These are phyloP conservation scores for Choanephora cucurbitarum DNA, from an alignment of 371 early-diverging fungal species.

Conservation along the genomic window DNA sequence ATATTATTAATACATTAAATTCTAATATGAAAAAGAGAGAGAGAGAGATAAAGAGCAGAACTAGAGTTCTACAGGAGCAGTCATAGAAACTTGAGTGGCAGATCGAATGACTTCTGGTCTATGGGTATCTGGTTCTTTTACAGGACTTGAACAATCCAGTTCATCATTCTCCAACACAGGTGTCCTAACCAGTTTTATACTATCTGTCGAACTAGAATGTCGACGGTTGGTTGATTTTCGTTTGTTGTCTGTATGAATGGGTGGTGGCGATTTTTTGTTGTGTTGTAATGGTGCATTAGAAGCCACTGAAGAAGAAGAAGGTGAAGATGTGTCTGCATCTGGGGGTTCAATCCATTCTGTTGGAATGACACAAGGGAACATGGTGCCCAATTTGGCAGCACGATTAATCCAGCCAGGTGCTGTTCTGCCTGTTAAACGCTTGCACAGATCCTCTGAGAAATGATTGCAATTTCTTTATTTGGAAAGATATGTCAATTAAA, in stretches of 20 bases:
- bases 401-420: slow-evolving; percentile 72
- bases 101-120: slow-evolving; percentile 50
- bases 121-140: slow-evolving; percentile 47
- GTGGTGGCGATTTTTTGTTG: slow-evolving; percentile 1
- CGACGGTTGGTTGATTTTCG: slow-evolving; percentile 17
- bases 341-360: slow-evolving; percentile 70
- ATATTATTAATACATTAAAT: too few species aligned
- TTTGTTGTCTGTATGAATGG: slow-evolving; percentile 6
- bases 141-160: slow-evolving; percentile 29
- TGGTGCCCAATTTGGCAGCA: slow-evolving; percentile 65
- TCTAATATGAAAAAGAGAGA: too few species aligned
- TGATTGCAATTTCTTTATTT: slow-evolving; percentile 77
- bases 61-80: slow-evolving; percentile 29
- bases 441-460: slow-evolving; percentile 60
- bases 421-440: slow-evolving; percentile 53
- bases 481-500: neutral
- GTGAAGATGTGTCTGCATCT: slow-evolving; percentile 25
- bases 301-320: slow-evolving; percentile 24
- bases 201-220: slow-evolving; percentile 37
- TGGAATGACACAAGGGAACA: slow-evolving; percentile 71
- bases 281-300: slow-evolving; percentile 23
- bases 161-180: slow-evolving; percentile 40
- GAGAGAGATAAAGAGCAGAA: too few species aligned
- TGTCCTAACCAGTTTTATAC: slow-evolving; percentile 30
- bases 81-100: slow-evolving; percentile 47